phyloP scores from a whole-genome alignment of 2,329 filamentous ascomycete species.

The Calonectria pseudoreteaudii region DNA sequence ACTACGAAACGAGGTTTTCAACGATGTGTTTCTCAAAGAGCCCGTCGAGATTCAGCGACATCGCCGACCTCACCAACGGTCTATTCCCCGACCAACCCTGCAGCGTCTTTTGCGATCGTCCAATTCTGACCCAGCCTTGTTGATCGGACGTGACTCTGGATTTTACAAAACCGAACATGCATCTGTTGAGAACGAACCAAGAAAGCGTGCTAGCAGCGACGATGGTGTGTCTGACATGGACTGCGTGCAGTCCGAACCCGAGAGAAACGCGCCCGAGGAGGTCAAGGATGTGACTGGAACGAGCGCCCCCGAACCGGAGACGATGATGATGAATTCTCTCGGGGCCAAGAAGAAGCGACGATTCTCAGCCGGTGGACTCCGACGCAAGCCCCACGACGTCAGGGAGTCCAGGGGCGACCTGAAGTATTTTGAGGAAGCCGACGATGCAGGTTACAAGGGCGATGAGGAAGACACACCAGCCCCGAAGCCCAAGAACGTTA shows the following conservation, averaged over 20 bases:
- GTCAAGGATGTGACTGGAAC: conserved; percentile 71
- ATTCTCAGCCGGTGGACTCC: conserved; percentile 88
- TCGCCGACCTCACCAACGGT: conserved; percentile 75
- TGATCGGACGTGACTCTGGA: conserved; percentile 29
- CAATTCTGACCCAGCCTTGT: conserved; percentile 58
- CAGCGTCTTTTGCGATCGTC: conserved; percentile 59
- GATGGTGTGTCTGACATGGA: conserved; percentile 48
- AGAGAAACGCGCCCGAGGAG: conserved; percentile 48
- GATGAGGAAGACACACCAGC: conserved; percentile 54
- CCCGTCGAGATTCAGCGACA: conserved; percentile 85
- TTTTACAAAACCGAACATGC: conserved; percentile 17
- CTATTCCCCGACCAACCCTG: conserved; percentile 67
- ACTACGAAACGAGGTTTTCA: conserved; percentile 89
- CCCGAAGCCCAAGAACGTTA: not conserved
- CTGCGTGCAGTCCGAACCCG: conserved; percentile 46
- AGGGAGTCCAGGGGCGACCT: conserved; percentile 78
- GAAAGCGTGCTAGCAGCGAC: conserved; percentile 42
- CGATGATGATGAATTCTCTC: conserved; percentile 56
- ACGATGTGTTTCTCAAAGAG: conserved; percentile 89
- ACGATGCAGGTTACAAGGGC: conserved; percentile 83
- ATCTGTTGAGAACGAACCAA: conserved; percentile 6
- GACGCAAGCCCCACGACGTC: conserved; percentile 79
- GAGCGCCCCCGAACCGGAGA: conserved; percentile 73
- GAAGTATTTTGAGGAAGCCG: conserved; percentile 92
- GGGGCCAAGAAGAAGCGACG: conserved; percentile 71